These are phyloP conservation scores for Rhizopus delemar DNA, from an alignment of 371 early-diverging fungal genomes.

Conservation along the genomic window DNA sequence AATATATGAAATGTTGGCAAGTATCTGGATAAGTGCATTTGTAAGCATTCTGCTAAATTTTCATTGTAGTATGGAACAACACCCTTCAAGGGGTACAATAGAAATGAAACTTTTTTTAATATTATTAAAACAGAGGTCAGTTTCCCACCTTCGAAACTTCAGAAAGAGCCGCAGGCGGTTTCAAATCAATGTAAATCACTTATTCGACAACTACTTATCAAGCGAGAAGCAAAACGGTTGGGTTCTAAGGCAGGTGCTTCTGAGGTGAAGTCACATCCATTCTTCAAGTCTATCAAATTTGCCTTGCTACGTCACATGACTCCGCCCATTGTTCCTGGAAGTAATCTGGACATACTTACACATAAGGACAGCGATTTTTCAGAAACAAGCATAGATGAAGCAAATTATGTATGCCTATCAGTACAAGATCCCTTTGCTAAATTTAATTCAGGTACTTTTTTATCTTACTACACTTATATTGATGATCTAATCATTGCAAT, in stretches of 20 bases:
- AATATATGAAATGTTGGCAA: slow-evolving; percentile 90
- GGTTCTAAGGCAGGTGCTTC: slow-evolving; percentile 90
- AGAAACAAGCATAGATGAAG: slow-evolving; percentile 5
- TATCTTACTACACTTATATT: neutral
- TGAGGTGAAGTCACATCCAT: slow-evolving; percentile 92
- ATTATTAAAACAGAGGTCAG: neutral
- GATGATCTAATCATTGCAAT: slow-evolving; percentile 6
- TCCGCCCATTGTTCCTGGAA: slow-evolving; percentile 89
- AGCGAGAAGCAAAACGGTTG: slow-evolving; percentile 82
- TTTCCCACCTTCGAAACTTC: neutral
- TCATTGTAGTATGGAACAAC: slow-evolving; percentile 71
- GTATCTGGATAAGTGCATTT: slow-evolving; percentile 1
- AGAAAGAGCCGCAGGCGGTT: slow-evolving; percentile 8
- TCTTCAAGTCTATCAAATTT: slow-evolving; percentile 92
- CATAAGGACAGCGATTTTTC: slow-evolving; percentile 10
- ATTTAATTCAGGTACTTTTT: slow-evolving; percentile 57
- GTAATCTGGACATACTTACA: neutral
- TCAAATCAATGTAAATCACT: slow-evolving; percentile 68
- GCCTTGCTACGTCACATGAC: slow-evolving; percentile 82
- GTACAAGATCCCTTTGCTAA: slow-evolving; percentile 57
- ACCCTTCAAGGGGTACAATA: slow-evolving; percentile 89
- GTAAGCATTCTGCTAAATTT: neutral
- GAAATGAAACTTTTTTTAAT: slow-evolving; percentile 77
- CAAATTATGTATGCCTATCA: neutral
- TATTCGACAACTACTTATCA: slow-evolving; percentile 80